Evolutionary conservation across 164 flowering plant genomes (phyloP), one percentile per base, ranked within the genome.

Genomic region (Annona cherimola): DNA sequence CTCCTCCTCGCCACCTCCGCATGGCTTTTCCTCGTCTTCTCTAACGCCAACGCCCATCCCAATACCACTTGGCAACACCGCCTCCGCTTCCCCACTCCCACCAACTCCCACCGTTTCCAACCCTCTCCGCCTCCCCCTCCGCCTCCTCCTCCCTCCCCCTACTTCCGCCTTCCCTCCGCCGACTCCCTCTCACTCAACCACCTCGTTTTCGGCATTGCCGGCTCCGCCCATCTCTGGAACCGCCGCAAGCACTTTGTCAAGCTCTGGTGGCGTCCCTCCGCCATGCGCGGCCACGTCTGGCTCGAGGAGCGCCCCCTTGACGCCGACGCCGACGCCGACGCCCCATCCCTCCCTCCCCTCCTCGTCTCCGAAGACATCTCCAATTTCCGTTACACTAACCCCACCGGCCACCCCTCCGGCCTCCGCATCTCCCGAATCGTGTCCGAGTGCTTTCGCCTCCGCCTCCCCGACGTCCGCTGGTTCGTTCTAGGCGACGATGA

Each of bases 221-320:
- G 89, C 60, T 88, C 91, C 1, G 74, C 88, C 5, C 84, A 83
- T 45, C 78, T 84, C 20, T 90, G 91, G 90, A 74, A 75, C 12
- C 76, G 72, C n/a, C 79, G 94, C 11, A 85, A 86, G 76, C 81
- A 87, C 69, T 88, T 79, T 16, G 80, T 86, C 18, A 80, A 77
- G 75, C 78, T 88, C 3, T 90, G 92, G 95, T 88, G 92, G 92
- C 77, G 83, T 3, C 85, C 88, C 0, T 54, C 68, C 5, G 74
- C 73, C 40, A 88, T 84, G 87, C 82, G 90, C 1, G 92, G 94
- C 11, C 81, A 83, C 63, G 87, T 86, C 9, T 90, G 92, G 94
- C 72, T 90, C 19, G 94, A 88, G 20, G 87, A 88, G 61, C 55
- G 55, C 14, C 75, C 81, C 1, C 26, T 43, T 44, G 78, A 76